Base-by-base conservation (phyloP, 495 filamentous ascomycete species). In the Mytilinidion resinicola region DNA sequence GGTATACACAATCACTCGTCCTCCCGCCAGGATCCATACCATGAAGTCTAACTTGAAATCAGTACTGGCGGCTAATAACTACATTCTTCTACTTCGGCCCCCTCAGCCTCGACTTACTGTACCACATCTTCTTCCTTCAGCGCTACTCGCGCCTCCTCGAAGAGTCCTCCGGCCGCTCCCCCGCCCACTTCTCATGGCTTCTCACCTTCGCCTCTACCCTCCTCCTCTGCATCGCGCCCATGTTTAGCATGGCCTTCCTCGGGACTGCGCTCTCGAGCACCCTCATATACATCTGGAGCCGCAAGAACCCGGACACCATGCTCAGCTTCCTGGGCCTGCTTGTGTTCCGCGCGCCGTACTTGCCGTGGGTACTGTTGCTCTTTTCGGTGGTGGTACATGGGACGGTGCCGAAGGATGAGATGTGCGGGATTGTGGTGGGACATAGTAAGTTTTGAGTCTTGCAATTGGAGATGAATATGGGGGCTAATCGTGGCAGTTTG, bases 61-160 rank as follows among this genome's bases (percentile, higher is more conserved):
- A 97, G 89, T 97, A 96, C 74, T 97, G 95, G 95, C 90, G 93
- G 25, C 77, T 98, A 1, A 59, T 96, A 15, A 91, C 91, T 11
- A 95, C 95, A 3, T 98, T 98, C 74, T 82, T 96, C 61, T 98
- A 97, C 76, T 96, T 97, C 71, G 95, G 95, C 19, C 90, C 91
- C 10, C 82, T 98, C 51, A 90, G 85, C 42, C 84, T 98, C 64
- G 93, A 98, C 73, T 85, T 98, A 21, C 81, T 97, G 66, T 97
- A 96, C 81, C 95, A 98, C 69, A 87, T 98, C 73, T 98, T 96
- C 80, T 98, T 98, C 78, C 83, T 97, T 44, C 90, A 95, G 67
- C 90, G 93, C 25, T 98, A 98, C 75, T 90, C 91, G 10, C 89
- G 95, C 39, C 85, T 96, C 33, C 84, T 98, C 38, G 93, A 98